These are phyloP conservation scores for Boletus patriciae DNA, from an alignment of 768 basidiomycete genomes.

Conservation along the genomic window DNA sequence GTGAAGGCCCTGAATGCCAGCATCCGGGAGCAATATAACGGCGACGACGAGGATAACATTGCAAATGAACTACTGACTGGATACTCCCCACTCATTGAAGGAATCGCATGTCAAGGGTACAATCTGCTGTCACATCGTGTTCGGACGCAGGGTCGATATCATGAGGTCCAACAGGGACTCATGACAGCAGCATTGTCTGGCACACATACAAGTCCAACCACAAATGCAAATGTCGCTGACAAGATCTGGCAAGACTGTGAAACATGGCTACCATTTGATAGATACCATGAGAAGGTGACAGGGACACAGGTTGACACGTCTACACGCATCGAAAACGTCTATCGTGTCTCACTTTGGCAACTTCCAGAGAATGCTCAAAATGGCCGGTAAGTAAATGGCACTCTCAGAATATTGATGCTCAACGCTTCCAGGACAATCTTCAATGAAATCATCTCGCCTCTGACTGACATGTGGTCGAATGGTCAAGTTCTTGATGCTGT, in stretches of 20 bases:
- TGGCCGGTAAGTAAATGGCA: background rate
- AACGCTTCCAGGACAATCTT: too few species aligned
- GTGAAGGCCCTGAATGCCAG: background rate
- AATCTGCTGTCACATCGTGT: background rate
- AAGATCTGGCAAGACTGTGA: too few species aligned
- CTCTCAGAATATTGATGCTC: too few species aligned
- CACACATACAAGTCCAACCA: background rate
- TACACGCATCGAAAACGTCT: background rate
- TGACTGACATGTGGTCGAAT: too few species aligned
- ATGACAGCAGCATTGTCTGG: background rate
- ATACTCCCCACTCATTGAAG: background rate
- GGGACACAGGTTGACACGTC: background rate
- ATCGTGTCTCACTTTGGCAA: background rate
- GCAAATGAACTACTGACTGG: background rate
- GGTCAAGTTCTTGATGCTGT: too few species aligned
- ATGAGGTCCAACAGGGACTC: background rate
- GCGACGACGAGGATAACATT: background rate
- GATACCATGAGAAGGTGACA: too few species aligned
- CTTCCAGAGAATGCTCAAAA: background rate
- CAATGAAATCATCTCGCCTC: too few species aligned
- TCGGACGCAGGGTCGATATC: background rate
- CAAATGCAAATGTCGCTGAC: too few species aligned
- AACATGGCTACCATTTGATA: too few species aligned
- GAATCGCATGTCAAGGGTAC: background rate
- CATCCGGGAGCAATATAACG: background rate